Conservation (phyloP, 2,329 filamentous ascomycete genomes). For the Fusarium graminum region DNA sequence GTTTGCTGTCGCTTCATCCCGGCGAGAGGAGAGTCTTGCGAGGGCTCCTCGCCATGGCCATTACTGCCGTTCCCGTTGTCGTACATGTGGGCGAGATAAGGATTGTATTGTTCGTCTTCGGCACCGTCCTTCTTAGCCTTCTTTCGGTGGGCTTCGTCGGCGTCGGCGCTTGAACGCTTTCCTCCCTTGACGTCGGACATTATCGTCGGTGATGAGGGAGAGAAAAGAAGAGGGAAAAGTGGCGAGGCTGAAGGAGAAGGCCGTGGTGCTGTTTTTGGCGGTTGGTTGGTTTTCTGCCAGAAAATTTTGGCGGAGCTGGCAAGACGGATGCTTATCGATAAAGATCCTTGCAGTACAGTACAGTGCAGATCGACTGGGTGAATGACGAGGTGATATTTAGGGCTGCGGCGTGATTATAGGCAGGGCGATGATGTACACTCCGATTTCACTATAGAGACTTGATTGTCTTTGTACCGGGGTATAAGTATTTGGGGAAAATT, state of each 20-base stretch:
- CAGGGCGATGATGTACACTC: background rate
- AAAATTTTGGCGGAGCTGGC: slow-evolving; percentile 51
- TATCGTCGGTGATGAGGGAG: slow-evolving; percentile 25
- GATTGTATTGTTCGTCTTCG: slow-evolving; percentile 69
- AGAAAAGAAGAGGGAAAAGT: slow-evolving; percentile 20
- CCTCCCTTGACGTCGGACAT: slow-evolving; percentile 59
- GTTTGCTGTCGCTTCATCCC: slow-evolving; percentile 83
- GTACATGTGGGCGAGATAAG: slow-evolving; percentile 93
- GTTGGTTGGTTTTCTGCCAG: slow-evolving; percentile 36
- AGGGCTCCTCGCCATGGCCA: slow-evolving; percentile 54
- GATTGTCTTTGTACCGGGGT: background rate
- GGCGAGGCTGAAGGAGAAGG: slow-evolving; percentile 45
- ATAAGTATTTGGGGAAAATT: background rate
- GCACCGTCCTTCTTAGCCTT: slow-evolving; percentile 59
- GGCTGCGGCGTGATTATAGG: background rate
- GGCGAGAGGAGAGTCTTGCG: slow-evolving; percentile 66
- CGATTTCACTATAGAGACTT: background rate
- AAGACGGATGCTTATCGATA: slow-evolving; percentile 53
- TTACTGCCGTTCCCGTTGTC: slow-evolving; percentile 61
- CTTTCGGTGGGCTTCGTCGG: slow-evolving; percentile 58
- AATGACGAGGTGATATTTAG: background rate
- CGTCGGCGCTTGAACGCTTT: slow-evolving; percentile 62
- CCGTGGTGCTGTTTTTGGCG: slow-evolving; percentile 37
- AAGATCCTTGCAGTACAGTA: slow-evolving; percentile 40
- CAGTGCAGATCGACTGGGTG: slow-evolving; percentile 20